Evolutionary conservation across 1,284 basidiomycete species (phyloP).

Genomic region (Rhodotorula sp.): DNA sequence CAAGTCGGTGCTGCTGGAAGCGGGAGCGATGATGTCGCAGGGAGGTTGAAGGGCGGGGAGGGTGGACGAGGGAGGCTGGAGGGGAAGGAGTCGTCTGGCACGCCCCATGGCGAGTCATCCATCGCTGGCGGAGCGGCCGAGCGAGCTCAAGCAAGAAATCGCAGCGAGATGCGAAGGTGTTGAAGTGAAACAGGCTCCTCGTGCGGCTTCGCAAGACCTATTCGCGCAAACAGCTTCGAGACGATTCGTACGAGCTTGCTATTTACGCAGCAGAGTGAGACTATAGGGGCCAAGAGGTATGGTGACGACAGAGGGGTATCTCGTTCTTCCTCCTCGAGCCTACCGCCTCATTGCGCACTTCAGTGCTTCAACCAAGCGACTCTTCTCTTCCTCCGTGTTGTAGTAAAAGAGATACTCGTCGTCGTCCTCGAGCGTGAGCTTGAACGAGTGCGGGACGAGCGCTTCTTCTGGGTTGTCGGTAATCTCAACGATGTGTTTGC

Average conservation of each 20-base stretch:
- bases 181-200: too few species aligned
- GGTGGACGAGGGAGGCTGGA: background rate
- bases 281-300: background rate
- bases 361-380: constrained; percentile 19
- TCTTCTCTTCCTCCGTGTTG: constrained; percentile 21
- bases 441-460: constrained; percentile 30
- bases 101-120: constrained; percentile 28
- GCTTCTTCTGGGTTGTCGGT: constrained; percentile 23
- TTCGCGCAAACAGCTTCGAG: too few species aligned
- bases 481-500: background rate
- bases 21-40: background rate
- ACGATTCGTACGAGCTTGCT: too few species aligned
- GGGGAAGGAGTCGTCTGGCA: background rate
- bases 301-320: background rate
- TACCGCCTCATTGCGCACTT: constrained; percentile 1
- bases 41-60: background rate
- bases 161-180: too few species aligned
- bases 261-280: too few species aligned
- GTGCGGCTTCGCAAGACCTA: too few species aligned
- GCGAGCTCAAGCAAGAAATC: background rate
- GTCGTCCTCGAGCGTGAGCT: constrained; percentile 5
- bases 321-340: too few species aligned
- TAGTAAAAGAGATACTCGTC: constrained; percentile 26
- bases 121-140: background rate
- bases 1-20: background rate